Evolutionary conservation across 163 green algal species (phyloP), one percentile per base, ranked within the genome.

Genomic region (Scenedesmus sp.): DNA sequence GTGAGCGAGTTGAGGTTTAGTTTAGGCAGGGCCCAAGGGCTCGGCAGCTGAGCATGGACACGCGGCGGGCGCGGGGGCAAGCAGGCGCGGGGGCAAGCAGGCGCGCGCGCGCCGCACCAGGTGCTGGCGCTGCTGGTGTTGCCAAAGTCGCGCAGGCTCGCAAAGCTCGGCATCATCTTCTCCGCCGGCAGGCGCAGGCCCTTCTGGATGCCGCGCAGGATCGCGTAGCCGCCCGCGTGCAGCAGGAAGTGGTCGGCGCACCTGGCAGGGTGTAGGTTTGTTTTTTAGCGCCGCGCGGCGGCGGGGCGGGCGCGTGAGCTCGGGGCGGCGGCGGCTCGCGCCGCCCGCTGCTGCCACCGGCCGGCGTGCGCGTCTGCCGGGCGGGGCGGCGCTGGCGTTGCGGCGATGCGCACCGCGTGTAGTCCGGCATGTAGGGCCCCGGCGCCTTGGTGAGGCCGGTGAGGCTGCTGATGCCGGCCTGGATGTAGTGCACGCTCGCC

Each of bases 151-250:
- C 75, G 48, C 70, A 71, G 83, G 15, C 24, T 72, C 0, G 83
- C 87, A 78, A 88, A 91, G 75, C 76, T 85, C 20, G 84, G 83
- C 28, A 91, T 75, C 87, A 91, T 91, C 18, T 42, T 58, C 9
- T 74, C 54, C 22, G 65, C 57, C 17, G 87, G 84, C 80, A 91
- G 84, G 1, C 57, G 45, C n/a, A 91, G 75, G 28, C 70, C 81
- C 70, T 83, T 74, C 75, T 90, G 85, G 20, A 91, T 82, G 9
- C 82, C 85, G 31, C 87, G 88, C 39, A 91, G 75, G 58, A 91
- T 87, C 6, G 87, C 87, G 69, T 91, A 91, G 60, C 87, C 87
- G 34, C 75, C 75, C 44, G 87, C 87, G 70, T 91, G 87, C 24
- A 91, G 79, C 11, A 87, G 70, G 60, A 91, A 89, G 80, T 91